These are phyloP conservation scores for Coffea eugenioides DNA, from an alignment of 257 asterid genomes.

Conservation along the genomic window DNA sequence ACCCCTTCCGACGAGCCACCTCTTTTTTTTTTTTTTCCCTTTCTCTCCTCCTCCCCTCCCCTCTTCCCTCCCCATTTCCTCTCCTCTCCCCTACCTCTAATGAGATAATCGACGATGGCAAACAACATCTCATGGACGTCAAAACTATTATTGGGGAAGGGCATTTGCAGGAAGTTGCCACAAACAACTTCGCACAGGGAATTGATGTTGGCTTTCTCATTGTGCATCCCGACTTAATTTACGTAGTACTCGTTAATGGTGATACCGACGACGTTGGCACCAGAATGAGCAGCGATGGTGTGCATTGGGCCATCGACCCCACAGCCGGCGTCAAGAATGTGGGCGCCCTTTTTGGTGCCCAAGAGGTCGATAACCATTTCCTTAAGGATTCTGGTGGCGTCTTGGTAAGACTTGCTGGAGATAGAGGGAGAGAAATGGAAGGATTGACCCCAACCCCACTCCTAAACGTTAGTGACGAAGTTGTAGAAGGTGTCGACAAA, in stretches of 20 bases:
- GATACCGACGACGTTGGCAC: conserved; percentile 69
- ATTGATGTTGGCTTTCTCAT: conserved; percentile 67
- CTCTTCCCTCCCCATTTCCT: too few species aligned
- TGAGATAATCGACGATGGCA: conserved; percentile 30
- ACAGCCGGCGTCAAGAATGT: conserved; percentile 74
- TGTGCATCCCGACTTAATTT: conserved; percentile 57
- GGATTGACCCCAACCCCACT: conserved; percentile 92
- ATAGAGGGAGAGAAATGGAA: conserved; percentile 75
- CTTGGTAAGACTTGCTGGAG: conserved; percentile 69
- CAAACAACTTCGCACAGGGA: conserved; percentile 66
- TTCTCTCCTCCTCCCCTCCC: too few species aligned
- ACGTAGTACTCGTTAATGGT: conserved; percentile 85
- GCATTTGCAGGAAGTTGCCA: conserved; percentile 79
- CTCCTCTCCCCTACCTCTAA: conserved; percentile 14
- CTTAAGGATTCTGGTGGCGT: conserved; percentile 72
- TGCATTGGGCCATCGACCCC: conserved; percentile 91
- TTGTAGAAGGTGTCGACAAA: conserved; percentile 82
- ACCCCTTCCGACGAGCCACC: too few species aligned
- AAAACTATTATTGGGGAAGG: conserved; percentile 48
- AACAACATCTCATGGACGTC: conserved; percentile 73
- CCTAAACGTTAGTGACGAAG: conserved; percentile 78
- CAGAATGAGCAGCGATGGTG: conserved; percentile 77
- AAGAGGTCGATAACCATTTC: conserved; percentile 81
- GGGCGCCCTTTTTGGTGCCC: conserved; percentile 39
- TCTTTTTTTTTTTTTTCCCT: too few species aligned